Conservation (phyloP, 352 stramenopile genomes). For the Phytophthora litchii region DNA sequence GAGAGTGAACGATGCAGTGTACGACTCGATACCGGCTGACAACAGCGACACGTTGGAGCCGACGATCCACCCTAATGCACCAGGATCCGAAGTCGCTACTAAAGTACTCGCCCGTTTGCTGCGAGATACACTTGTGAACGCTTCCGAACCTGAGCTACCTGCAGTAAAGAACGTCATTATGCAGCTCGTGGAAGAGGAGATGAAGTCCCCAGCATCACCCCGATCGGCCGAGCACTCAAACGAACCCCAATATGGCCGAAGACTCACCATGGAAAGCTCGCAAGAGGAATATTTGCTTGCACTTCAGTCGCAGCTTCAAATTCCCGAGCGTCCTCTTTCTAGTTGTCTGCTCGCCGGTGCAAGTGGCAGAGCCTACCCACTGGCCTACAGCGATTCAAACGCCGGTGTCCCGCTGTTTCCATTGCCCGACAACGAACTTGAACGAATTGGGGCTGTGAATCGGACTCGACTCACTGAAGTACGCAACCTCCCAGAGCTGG, state of each 20-base stretch:
- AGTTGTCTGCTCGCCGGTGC: slow-evolving; percentile 35
- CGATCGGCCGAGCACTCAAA: slow-evolving; percentile 4
- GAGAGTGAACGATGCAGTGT: slow-evolving; percentile 42
- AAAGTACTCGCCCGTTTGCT: slow-evolving; percentile 36
- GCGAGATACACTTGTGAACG: slow-evolving; percentile 39
- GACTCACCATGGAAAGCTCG: slow-evolving; percentile 25
- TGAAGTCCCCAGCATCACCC: neutral
- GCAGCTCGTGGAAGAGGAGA: slow-evolving; percentile 40
- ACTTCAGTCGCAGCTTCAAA: slow-evolving; percentile 26
- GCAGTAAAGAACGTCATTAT: slow-evolving; percentile 52
- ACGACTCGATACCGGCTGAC: slow-evolving; percentile 32
- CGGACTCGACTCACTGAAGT: slow-evolving; percentile 33
- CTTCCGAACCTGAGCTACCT: slow-evolving; percentile 23
- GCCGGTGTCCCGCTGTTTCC: slow-evolving; percentile 32
- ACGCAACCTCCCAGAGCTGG: slow-evolving; percentile 49
- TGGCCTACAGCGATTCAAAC: slow-evolving; percentile 35
- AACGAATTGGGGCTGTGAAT: slow-evolving; percentile 38
- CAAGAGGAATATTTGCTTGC: slow-evolving; percentile 28
- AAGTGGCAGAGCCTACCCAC: slow-evolving; percentile 39
- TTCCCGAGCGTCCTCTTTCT: slow-evolving; percentile 28
- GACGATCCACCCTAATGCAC: slow-evolving; percentile 17
- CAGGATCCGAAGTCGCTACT: slow-evolving; percentile 24
- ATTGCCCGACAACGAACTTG: slow-evolving; percentile 42
- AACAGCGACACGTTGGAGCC: slow-evolving; percentile 21
- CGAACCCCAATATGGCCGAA: slow-evolving; percentile 1